Base-by-base conservation (phyloP, 495 filamentous ascomycete genomes). In the Articulospora tetracladia region DNA sequence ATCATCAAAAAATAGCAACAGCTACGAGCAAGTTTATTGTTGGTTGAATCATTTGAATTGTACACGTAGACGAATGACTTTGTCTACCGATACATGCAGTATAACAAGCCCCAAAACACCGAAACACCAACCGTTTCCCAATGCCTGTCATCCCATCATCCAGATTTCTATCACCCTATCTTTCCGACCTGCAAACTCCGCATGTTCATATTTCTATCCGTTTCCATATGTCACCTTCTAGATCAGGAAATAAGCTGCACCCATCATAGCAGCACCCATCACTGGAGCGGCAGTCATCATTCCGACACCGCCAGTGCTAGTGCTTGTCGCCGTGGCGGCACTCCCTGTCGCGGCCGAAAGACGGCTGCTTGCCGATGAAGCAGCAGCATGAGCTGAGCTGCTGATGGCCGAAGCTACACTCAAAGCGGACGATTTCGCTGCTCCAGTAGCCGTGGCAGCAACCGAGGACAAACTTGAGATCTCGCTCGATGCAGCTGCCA, bases 181-280 rank as follows among this genome's bases (percentile, higher is more conserved):
- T 32, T 32, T 32, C n/a, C n/a, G n/a, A n/a, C n/a, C n/a, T n/a
- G n/a, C n/a, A n/a, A n/a, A n/a, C n/a, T n/a, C n/a, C n/a, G n/a
- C n/a, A n/a, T n/a, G n/a, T n/a, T n/a, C n/a, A n/a, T n/a, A n/a
- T n/a, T n/a, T n/a, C n/a, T n/a, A n/a, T n/a, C n/a, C n/a, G n/a
- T 32, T 32, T 32, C 13, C 4, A 32, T 32, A 32, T 32, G 6
- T 32, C 30, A 32, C 30, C n/a, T 17, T 17, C 54, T 44, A 60
- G 58, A 60, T 60, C 49, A 60, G 13, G 23, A 52, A 60, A n/a
- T 54, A 22, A 23, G 59, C 59, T 12, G 59, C 59, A 2, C 59
- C 59, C 17, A 61, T 34, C 27, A 28, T 39, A 10, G 51, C 46
- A 11, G 52, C 59, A 22, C 59, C 59, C 51, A 32, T 55, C 2